phyloP scores from a whole-genome alignment of 2,329 filamentous ascomycete species.

The Colletotrichum echinochloae region DNA sequence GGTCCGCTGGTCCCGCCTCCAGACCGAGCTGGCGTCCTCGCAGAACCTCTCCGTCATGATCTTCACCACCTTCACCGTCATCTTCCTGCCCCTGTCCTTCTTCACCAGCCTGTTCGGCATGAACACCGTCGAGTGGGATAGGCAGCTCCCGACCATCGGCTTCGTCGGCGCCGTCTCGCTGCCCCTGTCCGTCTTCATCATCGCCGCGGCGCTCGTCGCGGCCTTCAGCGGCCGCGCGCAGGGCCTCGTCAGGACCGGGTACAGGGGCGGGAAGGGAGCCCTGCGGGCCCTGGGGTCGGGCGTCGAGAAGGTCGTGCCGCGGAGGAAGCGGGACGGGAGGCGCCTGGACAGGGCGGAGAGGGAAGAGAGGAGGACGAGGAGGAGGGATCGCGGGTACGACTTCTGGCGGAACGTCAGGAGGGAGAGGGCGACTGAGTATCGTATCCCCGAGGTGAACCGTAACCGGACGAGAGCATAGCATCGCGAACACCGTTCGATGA shows the following conservation, averaged over 20 bases:
- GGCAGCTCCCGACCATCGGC: slow-evolving; percentile 56
- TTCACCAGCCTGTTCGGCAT: slow-evolving; percentile 75
- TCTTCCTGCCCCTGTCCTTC: slow-evolving; percentile 73
- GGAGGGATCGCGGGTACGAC: slow-evolving; percentile 52
- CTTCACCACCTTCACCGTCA: slow-evolving; percentile 73
- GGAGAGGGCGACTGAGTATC: slow-evolving; percentile 55
- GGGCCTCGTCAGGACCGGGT: slow-evolving; percentile 46
- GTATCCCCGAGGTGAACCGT: slow-evolving; percentile 55
- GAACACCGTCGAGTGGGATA: slow-evolving; percentile 72
- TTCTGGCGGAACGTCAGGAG: slow-evolving; percentile 56
- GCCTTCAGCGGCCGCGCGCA: slow-evolving; percentile 66
- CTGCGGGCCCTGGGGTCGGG: neutral
- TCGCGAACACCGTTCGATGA: neutral
- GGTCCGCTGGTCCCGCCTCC: slow-evolving; percentile 70
- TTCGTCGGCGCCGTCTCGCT: slow-evolving; percentile 62
- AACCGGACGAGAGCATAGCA: slow-evolving; percentile 27
- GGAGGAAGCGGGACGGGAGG: slow-evolving; percentile 37
- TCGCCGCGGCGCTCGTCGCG: slow-evolving; percentile 62
- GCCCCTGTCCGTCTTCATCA: slow-evolving; percentile 61
- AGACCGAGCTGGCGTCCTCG: slow-evolving; percentile 71
- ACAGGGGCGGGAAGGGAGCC: slow-evolving; percentile 1
- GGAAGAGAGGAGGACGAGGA: slow-evolving; percentile 30
- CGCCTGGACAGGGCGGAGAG: slow-evolving; percentile 31
- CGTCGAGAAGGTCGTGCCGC: slow-evolving; percentile 19
- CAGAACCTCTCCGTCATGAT: slow-evolving; percentile 75